Evolutionary conservation across 257 asterid species (phyloP).

Genomic region (Solanum bukasovii): DNA sequence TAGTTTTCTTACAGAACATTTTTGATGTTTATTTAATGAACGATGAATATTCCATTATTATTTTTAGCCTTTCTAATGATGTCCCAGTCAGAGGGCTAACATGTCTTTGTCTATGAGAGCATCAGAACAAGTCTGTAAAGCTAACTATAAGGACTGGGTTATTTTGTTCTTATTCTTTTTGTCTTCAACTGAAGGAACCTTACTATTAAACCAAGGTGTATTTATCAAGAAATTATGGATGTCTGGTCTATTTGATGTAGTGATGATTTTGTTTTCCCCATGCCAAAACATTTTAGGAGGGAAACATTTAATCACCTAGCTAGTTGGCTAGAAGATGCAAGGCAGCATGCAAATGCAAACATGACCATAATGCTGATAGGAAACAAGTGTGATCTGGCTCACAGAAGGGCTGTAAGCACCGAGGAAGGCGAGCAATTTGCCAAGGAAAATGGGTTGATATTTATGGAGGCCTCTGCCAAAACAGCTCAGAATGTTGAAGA

Average conservation of each 20-base stretch:
- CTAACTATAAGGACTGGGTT: background rate
- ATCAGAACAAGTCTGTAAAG: background rate
- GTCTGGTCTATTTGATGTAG: background rate
- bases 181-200: background rate
- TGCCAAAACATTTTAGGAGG: conserved; percentile 38
- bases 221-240: background rate
- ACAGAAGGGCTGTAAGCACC: conserved; percentile 74
- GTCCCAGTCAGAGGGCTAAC: background rate
- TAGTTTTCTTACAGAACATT: background rate
- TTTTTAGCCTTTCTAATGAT: background rate
- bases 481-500: conserved; percentile 82
- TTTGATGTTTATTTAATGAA: background rate
- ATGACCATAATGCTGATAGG: conserved; percentile 77
- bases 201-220: background rate
- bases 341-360: conserved; percentile 64
- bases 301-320: conserved; percentile 74
- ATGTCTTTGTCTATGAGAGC: background rate
- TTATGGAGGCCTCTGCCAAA: conserved; percentile 88
- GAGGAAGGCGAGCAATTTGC: conserved; percentile 89
- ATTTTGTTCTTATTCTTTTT: background rate
- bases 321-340: conserved; percentile 82
- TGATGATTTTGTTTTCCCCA: background rate
- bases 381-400: conserved; percentile 66
- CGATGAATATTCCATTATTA: background rate
- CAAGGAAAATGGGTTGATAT: conserved; percentile 60